Percentiles rank a stretch among this genome's conserved stretches.
phyloP scores from a whole-genome alignment of 768 basidiomycete species.

The Boletus rubropictus region DNA sequence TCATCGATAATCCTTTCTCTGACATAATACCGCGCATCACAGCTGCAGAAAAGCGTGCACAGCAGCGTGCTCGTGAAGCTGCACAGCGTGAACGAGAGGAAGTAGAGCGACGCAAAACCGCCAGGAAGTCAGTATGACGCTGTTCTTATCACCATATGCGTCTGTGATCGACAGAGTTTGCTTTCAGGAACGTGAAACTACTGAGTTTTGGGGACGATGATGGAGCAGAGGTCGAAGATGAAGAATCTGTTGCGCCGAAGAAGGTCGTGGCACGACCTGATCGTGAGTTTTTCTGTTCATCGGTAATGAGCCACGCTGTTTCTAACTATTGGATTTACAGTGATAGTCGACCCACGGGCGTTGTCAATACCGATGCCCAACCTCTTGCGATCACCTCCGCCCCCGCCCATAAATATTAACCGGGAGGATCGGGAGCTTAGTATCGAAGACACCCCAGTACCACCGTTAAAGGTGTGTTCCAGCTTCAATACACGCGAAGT shows the following conservation, averaged over 20 bases:
- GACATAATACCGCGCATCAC: slow-evolving; percentile 97
- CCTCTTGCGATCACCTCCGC: neutral
- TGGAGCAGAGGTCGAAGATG: slow-evolving; percentile 52
- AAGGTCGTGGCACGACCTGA: slow-evolving; percentile 82
- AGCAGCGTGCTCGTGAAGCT: slow-evolving; percentile 74
- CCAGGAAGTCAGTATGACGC: slow-evolving; percentile 68
- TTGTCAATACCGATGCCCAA: slow-evolving; percentile 10
- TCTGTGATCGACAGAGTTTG: neutral
- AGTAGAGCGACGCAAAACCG: slow-evolving; percentile 60
- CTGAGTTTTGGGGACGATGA: slow-evolving; percentile 83
- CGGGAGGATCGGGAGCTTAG: neutral
- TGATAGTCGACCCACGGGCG: slow-evolving; percentile 16
- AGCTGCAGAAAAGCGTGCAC: slow-evolving; percentile 81
- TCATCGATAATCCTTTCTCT: slow-evolving; percentile 90
- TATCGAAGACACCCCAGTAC: neutral
- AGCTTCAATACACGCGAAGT: neutral
- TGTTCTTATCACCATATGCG: neutral
- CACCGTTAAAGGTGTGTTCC: slow-evolving; percentile 16
- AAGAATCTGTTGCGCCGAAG: slow-evolving; percentile 53
- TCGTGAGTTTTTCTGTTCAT: slow-evolving; percentile 42
- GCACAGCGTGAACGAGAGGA: slow-evolving; percentile 78
- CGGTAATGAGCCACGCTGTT: neutral
- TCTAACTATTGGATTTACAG: slow-evolving; percentile 11
- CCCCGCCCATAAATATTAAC: neutral
- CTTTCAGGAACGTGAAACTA: slow-evolving; percentile 73